phyloP scores from a whole-genome alignment of 2,329 filamentous ascomycete genomes.

The Colletotrichum sojae region DNA sequence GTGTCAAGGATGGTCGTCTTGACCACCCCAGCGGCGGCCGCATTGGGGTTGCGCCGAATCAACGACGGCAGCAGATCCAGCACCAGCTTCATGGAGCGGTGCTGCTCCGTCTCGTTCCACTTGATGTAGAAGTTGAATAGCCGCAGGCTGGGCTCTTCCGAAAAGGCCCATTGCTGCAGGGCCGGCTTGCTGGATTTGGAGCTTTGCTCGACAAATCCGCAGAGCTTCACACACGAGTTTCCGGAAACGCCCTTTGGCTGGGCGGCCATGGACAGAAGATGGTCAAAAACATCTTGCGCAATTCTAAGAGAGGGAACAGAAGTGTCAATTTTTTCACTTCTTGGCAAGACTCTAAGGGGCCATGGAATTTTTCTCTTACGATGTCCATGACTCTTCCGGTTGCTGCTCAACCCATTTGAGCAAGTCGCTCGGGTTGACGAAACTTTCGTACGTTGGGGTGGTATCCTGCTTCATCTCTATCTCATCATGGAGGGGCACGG shows the following conservation, averaged over 20 bases:
- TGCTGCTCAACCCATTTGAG: conserved; percentile 61
- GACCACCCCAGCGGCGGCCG: conserved; percentile 52
- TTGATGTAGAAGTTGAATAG: conserved; percentile 76
- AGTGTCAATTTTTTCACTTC: neutral
- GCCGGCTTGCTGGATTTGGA: conserved; percentile 62
- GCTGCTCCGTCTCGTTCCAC: conserved; percentile 77
- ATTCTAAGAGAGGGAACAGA: conserved; percentile 41
- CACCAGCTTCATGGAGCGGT: conserved; percentile 74
- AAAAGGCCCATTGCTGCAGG: conserved; percentile 67
- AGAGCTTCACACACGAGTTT: conserved; percentile 72
- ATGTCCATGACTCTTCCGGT: conserved; percentile 49
- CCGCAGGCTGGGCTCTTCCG: conserved; percentile 59
- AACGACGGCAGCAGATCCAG: conserved; percentile 70
- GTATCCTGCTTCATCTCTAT: conserved; percentile 39
- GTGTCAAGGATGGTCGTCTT: conserved; percentile 64
- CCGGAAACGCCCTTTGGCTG: conserved; percentile 70
- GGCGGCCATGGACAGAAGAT: conserved; percentile 63
- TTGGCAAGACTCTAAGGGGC: neutral
- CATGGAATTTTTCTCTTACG: conserved; percentile 51
- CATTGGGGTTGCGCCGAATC: conserved; percentile 64
- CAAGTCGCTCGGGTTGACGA: conserved; percentile 54
- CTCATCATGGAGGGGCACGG: conserved; percentile 37
- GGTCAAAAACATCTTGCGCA: conserved; percentile 61
- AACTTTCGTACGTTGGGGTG: conserved; percentile 38
- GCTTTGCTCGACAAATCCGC: conserved; percentile 73